These are phyloP conservation scores for Aspergillus felis DNA, from an alignment of 2,329 filamentous ascomycete species.

Conservation along the genomic window DNA sequence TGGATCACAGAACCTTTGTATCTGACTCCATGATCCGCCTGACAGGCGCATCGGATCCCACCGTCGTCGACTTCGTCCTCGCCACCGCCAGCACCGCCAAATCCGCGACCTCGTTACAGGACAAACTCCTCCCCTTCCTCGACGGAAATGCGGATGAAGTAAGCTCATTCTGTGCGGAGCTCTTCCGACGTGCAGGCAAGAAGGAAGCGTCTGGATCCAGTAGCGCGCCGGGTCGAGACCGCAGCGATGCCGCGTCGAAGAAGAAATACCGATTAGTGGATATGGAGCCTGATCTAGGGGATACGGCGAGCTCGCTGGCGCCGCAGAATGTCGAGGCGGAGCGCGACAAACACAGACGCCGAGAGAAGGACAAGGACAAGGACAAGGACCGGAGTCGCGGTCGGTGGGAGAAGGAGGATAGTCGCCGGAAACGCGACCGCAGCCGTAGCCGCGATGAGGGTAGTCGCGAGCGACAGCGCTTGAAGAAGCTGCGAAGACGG, in stretches of 20 bases:
- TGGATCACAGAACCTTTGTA: slow-evolving; percentile 41
- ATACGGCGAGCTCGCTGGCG: slow-evolving; percentile 27
- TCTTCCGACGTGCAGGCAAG: slow-evolving; percentile 34
- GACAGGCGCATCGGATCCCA: slow-evolving; percentile 53
- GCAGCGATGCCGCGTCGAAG: slow-evolving; percentile 30
- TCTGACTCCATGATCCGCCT: slow-evolving; percentile 52
- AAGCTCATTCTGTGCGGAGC: slow-evolving; percentile 44
- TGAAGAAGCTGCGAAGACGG: slow-evolving; percentile 50
- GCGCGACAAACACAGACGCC: slow-evolving; percentile 30
- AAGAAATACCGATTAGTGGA: slow-evolving; percentile 54
- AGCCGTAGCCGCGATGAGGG: slow-evolving; percentile 34
- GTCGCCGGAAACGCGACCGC: slow-evolving; percentile 35
- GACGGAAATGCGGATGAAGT: slow-evolving; percentile 48
- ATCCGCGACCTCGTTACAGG: slow-evolving; percentile 45
- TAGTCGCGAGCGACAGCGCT: slow-evolving; percentile 41
- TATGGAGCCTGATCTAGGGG: slow-evolving; percentile 47
- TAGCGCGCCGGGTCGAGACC: slow-evolving; percentile 9
- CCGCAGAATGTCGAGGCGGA: slow-evolving; percentile 35
- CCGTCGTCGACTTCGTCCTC: slow-evolving; percentile 55
- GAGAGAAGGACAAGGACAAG: slow-evolving; percentile 21
- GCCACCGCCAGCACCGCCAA: slow-evolving; percentile 51
- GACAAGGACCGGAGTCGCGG: slow-evolving; percentile 18
- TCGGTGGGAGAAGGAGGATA: slow-evolving; percentile 33
- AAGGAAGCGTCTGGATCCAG: slow-evolving; percentile 15
- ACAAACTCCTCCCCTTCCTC: slow-evolving; percentile 51